Conservation (phyloP, 371 early-diverging fungal species). For the Phascolomyces articulosus region DNA sequence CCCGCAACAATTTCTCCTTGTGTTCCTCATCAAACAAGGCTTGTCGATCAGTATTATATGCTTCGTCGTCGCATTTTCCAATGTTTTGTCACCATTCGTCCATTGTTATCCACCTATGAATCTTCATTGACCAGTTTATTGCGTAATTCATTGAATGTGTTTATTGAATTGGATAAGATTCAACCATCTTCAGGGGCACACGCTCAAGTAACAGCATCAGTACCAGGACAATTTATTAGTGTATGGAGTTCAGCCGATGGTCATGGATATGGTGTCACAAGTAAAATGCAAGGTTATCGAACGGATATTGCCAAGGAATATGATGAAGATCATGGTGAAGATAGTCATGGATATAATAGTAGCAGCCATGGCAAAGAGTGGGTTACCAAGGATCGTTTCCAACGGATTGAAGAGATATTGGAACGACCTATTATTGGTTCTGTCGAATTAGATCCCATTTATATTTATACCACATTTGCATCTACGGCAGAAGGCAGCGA, state of each 20-base stretch:
- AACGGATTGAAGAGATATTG: conserved; percentile 57
- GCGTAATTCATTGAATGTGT: conserved; percentile 54
- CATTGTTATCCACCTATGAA: conserved; percentile 68
- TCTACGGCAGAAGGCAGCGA: background rate
- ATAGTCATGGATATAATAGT: conserved; percentile 35
- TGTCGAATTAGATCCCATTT: conserved; percentile 62
- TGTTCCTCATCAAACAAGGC: conserved; percentile 42
- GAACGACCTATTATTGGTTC: conserved; percentile 67
- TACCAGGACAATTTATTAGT: conserved; percentile 59
- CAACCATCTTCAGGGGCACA: conserved; percentile 56
- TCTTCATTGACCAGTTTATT: conserved; percentile 60
- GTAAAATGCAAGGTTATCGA: conserved; percentile 60
- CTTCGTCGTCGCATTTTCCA: conserved; percentile 72
- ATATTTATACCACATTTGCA: conserved; percentile 53
- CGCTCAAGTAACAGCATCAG: conserved; percentile 51
- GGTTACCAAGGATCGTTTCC: conserved; percentile 62
- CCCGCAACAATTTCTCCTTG: conserved; percentile 45
- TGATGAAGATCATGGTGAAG: conserved; percentile 40
- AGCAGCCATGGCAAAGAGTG: conserved; percentile 50
- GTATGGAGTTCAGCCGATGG: conserved; percentile 65
- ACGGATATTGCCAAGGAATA: conserved; percentile 44
- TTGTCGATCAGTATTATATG: conserved; percentile 66
- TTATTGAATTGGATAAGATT: conserved; percentile 61
- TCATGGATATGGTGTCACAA: conserved; percentile 66
- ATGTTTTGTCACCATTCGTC: conserved; percentile 72